These are phyloP conservation scores for Fusarium nodosum DNA, from an alignment of 2,329 filamentous ascomycete genomes.

Conservation along the genomic window DNA sequence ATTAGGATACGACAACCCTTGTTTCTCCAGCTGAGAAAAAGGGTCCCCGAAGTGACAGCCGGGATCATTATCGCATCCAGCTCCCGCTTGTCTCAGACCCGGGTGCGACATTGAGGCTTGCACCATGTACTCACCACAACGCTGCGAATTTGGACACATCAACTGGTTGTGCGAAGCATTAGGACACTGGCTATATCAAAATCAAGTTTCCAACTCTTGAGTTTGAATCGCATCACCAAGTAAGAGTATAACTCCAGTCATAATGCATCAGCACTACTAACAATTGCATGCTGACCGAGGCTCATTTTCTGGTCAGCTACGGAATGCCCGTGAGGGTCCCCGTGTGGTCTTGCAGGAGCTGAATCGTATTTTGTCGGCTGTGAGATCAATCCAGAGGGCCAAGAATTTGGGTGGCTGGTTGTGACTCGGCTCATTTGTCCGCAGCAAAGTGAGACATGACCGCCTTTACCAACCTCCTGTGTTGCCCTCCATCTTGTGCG, in stretches of 20 bases:
- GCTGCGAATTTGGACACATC: neutral
- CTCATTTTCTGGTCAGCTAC: neutral
- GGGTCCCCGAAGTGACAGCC: neutral
- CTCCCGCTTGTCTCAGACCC: neutral
- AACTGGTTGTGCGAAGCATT: too few relatives aligned
- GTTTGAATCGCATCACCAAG: neutral
- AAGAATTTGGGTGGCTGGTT: conserved; percentile 10
- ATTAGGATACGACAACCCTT: neutral
- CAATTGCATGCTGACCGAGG: neutral
- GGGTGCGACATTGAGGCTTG: neutral
- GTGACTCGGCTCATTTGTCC: neutral
- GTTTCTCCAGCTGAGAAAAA: neutral
- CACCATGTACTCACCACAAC: neutral
- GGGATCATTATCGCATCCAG: neutral
- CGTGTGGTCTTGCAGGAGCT: neutral
- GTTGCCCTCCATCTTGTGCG: conserved; percentile 2
- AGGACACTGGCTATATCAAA: fast-evolving
- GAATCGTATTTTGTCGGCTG: neutral
- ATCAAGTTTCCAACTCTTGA: too few relatives aligned
- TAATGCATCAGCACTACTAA: neutral
- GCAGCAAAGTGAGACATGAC: neutral
- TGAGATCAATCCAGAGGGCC: neutral
- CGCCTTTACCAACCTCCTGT: neutral
- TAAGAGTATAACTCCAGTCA: neutral
- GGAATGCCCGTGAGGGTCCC: neutral